Conservation (phyloP, 345 rosid species). For the Brassica rapa region DNA sequence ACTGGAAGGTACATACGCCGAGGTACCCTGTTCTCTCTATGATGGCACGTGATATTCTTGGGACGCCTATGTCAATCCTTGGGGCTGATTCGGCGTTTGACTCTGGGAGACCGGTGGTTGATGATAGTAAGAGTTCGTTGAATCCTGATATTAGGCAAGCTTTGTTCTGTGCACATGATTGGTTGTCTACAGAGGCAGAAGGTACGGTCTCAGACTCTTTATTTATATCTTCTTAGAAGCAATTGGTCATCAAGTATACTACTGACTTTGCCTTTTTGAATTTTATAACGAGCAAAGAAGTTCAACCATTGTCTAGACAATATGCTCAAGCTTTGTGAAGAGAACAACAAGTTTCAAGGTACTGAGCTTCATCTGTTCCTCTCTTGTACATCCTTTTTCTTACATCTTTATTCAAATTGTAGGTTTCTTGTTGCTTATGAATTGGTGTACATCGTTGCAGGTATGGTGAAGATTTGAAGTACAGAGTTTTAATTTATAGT, state of each 20-base stretch:
- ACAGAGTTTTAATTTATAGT: conserved; percentile 15
- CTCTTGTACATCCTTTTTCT: not conserved
- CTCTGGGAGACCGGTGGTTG: conserved; percentile 60
- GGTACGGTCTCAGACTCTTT: conserved; percentile 44
- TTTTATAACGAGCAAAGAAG: conserved; percentile 40
- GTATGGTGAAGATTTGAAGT: conserved; percentile 33
- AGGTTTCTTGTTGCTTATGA: not conserved
- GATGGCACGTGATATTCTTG: conserved; percentile 93
- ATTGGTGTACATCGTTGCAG: not conserved
- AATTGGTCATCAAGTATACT: not conserved
- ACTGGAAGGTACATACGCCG: conserved; percentile 98
- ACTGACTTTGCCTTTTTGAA: conserved; percentile 1
- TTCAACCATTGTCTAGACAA: conserved; percentile 44
- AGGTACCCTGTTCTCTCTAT: conserved; percentile 88
- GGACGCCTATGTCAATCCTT: conserved; percentile 77
- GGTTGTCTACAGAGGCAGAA: conserved; percentile 65
- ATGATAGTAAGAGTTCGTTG: conserved; percentile 55
- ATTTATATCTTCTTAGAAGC: not conserved
- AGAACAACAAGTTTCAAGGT: conserved; percentile 24
- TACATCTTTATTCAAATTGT: not conserved
- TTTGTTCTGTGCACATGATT: conserved; percentile 80
- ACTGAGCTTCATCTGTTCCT: conserved; percentile 5
- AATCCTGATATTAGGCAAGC: conserved; percentile 74
- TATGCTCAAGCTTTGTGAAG: conserved; percentile 44
- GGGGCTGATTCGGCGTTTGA: conserved; percentile 57